Evolutionary conservation across 768 basidiomycete species (phyloP).

Genomic region (Rhizopogon vesiculosus): DNA sequence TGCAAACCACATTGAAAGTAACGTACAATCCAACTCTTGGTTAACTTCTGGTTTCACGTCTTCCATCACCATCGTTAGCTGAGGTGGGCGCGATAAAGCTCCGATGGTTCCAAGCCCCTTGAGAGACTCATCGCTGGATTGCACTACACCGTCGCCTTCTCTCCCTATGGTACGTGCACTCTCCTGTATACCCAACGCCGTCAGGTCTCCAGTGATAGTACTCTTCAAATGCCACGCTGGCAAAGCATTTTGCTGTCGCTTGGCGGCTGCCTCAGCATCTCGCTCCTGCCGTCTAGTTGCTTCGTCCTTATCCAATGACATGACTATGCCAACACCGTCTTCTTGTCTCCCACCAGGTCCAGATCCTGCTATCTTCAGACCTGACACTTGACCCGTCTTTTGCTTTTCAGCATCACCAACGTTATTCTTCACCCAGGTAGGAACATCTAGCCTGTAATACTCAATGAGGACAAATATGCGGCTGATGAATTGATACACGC

Average conservation of each 20-base stretch:
- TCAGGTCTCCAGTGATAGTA: constrained; percentile 90
- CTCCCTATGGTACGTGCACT: constrained; percentile 46
- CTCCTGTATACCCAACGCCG: constrained; percentile 79
- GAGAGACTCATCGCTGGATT: constrained; percentile 69
- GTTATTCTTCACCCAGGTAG: constrained; percentile 75
- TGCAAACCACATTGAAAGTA: neutral
- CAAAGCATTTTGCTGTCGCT: constrained; percentile 85
- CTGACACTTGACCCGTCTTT: constrained; percentile 45
- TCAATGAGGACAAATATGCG: neutral
- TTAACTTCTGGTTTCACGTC: constrained; percentile 48
- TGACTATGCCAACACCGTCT: constrained; percentile 80
- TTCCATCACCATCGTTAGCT: constrained; percentile 20
- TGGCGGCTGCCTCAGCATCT: constrained; percentile 78
- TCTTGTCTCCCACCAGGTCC: constrained; percentile 54
- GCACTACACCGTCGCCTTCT: constrained; percentile 24
- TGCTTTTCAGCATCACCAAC: constrained; percentile 60
- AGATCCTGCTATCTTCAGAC: constrained; percentile 73
- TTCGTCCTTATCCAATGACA: constrained; percentile 88
- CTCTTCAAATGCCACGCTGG: constrained; percentile 96
- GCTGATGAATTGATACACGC: constrained; percentile 24
- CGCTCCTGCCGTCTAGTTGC: constrained; percentile 66
- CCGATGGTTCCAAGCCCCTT: constrained; percentile 62
- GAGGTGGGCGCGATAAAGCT: constrained; percentile 21
- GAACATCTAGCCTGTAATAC: constrained; percentile 68
- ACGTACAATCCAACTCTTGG: constrained; percentile 65